These are phyloP conservation scores for Nannochloris sp. DNA, from an alignment of 139 green algal genomes.

Conservation along the genomic window DNA sequence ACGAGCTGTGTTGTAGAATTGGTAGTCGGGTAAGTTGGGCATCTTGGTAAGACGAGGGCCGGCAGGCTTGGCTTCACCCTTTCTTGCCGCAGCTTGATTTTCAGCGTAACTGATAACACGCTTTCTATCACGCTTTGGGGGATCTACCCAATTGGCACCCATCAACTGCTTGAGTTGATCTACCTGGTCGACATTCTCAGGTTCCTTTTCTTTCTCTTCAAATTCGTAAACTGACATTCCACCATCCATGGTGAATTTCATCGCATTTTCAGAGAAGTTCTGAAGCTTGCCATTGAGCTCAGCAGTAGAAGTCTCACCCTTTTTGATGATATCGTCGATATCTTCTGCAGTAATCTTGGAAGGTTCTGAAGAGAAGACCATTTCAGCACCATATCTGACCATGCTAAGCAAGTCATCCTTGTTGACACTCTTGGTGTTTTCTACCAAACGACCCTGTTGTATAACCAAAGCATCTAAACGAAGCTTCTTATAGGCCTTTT, in stretches of 20 bases:
- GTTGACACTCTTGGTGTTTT: slow-evolving; percentile 84
- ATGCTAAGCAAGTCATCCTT: slow-evolving; percentile 98
- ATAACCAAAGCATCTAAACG: slow-evolving; percentile 98
- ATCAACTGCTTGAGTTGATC: slow-evolving; percentile 52
- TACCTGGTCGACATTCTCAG: slow-evolving; percentile 24
- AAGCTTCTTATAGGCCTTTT: slow-evolving; percentile 99
- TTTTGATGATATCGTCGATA: slow-evolving; percentile 91
- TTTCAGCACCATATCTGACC: slow-evolving; percentile 96
- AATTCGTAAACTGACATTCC: slow-evolving; percentile 80
- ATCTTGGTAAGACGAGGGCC: slow-evolving; percentile 83
- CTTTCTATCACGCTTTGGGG: slow-evolving; percentile 93
- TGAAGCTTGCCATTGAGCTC: slow-evolving; percentile 94
- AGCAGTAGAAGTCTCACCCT: slow-evolving; percentile 83
- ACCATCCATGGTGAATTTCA: slow-evolving; percentile 91
- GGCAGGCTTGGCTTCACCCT: slow-evolving; percentile 8
- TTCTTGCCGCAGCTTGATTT: slow-evolving; percentile 48
- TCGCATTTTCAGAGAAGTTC: slow-evolving; percentile 91
- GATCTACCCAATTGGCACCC: slow-evolving; percentile 89
- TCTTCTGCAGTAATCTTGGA: slow-evolving; percentile 77
- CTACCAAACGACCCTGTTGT: slow-evolving; percentile 93
- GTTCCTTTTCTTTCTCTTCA: slow-evolving; percentile 60
- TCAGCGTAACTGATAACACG: slow-evolving; percentile 80
- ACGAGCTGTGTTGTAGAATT: slow-evolving; percentile 89
- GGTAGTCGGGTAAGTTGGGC: slow-evolving; percentile 86
- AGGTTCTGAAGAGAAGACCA: slow-evolving; percentile 80